Conservation (phyloP, 805 yeast species). For the Alloascoidea africana region DNA sequence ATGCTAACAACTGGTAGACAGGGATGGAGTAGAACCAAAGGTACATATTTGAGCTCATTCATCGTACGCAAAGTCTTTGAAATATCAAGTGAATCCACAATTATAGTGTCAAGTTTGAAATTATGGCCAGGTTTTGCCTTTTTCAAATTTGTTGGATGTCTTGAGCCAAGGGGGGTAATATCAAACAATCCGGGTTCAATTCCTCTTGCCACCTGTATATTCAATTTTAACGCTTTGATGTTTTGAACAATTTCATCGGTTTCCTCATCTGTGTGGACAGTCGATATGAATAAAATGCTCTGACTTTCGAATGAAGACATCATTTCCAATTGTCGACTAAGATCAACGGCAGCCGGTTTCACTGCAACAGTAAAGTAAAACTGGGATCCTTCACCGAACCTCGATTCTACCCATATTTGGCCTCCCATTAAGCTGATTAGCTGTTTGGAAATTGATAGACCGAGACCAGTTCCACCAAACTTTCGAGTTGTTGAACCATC, state of each 20-base stretch:
- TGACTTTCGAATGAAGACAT: constrained; percentile 61
- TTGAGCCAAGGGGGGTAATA: too few species aligned
- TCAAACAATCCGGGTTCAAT: background rate
- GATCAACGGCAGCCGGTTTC: constrained; percentile 10
- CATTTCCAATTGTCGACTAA: constrained; percentile 50
- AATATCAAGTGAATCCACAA: constrained; percentile 65
- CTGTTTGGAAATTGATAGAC: constrained; percentile 31
- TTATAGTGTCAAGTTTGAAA: constrained; percentile 61
- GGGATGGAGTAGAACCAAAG: constrained; percentile 65
- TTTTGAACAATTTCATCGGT: constrained; percentile 34
- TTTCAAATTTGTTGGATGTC: too few species aligned
- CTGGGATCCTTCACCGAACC: constrained; percentile 30
- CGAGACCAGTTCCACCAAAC: constrained; percentile 38
- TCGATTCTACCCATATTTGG: constrained; percentile 26
- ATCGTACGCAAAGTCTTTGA: constrained; percentile 54
- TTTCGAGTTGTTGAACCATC: constrained; percentile 36
- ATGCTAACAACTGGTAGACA: constrained; percentile 64
- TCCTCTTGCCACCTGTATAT: constrained; percentile 18
- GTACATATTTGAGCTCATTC: constrained; percentile 73
- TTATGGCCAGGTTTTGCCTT: constrained; percentile 30
- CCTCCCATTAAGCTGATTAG: constrained; percentile 36
- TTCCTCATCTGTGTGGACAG: constrained; percentile 38
- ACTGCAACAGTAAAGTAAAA: constrained; percentile 22
- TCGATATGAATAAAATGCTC: constrained; percentile 53
- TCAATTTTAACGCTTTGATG: constrained; percentile 39